A percentile compares a stretch with the other conserved stretches of the same genome.
Conservation (phyloP, 2,329 filamentous ascomycete genomes). For the Colletotrichum echinochloae region DNA sequence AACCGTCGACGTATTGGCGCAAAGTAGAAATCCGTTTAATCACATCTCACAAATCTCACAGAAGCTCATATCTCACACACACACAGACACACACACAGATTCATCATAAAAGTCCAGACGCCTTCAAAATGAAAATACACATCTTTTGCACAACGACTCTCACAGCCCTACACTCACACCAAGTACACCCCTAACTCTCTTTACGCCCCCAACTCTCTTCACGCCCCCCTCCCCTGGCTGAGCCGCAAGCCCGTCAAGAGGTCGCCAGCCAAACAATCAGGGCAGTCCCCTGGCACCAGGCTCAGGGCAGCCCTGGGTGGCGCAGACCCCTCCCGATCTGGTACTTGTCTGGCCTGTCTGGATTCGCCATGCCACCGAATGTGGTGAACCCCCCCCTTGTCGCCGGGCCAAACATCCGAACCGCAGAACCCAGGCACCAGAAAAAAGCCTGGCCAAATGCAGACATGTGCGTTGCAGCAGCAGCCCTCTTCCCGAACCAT, state of each 20-base stretch:
- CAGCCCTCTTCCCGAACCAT: slow-evolving; percentile 21
- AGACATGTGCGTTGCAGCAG: background rate
- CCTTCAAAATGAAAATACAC: background rate
- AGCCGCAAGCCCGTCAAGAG: slow-evolving; percentile 23
- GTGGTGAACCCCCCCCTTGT: background rate
- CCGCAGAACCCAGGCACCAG: slow-evolving; percentile 17
- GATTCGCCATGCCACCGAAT: background rate
- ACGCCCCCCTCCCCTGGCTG: background rate
- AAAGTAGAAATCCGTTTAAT: background rate
- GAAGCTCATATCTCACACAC: background rate
- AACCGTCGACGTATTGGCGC: background rate
- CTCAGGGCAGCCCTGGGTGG: slow-evolving; percentile 19
- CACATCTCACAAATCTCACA: background rate
- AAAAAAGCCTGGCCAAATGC: slow-evolving; percentile 3
- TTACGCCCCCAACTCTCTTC: background rate
- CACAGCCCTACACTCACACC: background rate
- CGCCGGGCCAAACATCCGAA: slow-evolving; percentile 36
- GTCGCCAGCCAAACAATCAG: slow-evolving; percentile 14
- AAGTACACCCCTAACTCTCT: background rate
- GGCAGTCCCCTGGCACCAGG: slow-evolving; percentile 18
- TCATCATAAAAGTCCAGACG: background rate
- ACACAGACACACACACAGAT: background rate
- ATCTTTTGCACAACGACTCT: slow-evolving; percentile 11
- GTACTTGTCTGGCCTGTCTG: slow-evolving; percentile 3
- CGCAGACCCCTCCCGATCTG: slow-evolving; percentile 31